phyloP scores from a whole-genome alignment of 371 early-diverging fungal genomes.

The Mucor mucedo region DNA sequence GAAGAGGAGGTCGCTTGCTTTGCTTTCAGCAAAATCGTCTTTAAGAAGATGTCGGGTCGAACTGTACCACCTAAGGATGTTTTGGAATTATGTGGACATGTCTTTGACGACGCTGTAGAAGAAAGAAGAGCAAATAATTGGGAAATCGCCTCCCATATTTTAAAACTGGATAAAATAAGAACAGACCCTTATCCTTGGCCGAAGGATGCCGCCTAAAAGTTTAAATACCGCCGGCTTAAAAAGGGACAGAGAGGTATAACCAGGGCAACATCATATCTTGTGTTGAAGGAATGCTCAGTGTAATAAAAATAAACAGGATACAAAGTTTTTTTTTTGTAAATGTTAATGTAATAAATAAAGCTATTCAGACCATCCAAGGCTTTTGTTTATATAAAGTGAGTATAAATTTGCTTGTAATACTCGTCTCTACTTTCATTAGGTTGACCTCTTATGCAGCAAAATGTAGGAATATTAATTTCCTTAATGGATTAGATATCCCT shows the following conservation, averaged over 20 bases:
- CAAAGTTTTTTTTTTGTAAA: not conserved
- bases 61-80: constrained; percentile 44
- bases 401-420: too few relatives aligned
- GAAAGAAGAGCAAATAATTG: constrained; percentile 31
- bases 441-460: too few relatives aligned
- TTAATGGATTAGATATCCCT: too few relatives aligned
- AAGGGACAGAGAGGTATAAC: too few relatives aligned
- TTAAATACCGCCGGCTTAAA: too few relatives aligned
- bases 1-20: constrained; percentile 21
- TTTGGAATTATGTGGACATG: constrained; percentile 42
- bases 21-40: constrained; percentile 47
- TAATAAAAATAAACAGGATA: not conserved
- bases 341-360: too few relatives aligned
- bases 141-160: constrained; percentile 27
- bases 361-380: too few relatives aligned
- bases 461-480: too few relatives aligned
- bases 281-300: not conserved
- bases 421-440: too few relatives aligned
- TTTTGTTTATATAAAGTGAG: too few relatives aligned
- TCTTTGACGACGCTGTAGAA: constrained; percentile 28
- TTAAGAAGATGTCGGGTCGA: constrained; percentile 46
- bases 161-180: constrained; percentile 31
- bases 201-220: not conserved
- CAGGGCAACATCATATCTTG: too few relatives aligned
- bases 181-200: constrained; percentile 32